A percentile compares a stretch with the other conserved stretches of the same genome.
Conservation (phyloP, 495 filamentous ascomycete species). For the Talaromyces nanjingensis region DNA sequence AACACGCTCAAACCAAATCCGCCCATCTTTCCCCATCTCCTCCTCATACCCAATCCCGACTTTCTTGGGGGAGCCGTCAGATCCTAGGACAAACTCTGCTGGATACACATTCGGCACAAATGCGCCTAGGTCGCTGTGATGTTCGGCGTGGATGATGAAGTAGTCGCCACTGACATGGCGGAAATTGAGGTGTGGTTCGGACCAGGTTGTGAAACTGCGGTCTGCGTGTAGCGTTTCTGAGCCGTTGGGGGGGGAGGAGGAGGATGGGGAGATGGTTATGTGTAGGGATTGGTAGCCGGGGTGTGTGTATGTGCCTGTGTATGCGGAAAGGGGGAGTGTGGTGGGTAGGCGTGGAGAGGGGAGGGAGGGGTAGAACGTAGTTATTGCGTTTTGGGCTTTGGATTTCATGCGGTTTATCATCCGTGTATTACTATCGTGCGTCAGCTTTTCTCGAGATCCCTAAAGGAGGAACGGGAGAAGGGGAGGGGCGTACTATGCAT, state of each 20-base stretch:
- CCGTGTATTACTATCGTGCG: not conserved
- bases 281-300: slow-evolving; percentile 12
- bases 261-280: not conserved
- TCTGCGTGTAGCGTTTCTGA: slow-evolving; percentile 1
- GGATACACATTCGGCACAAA: slow-evolving; percentile 5
- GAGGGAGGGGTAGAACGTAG: slow-evolving; percentile 11
- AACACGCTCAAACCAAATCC: slow-evolving; percentile 11
- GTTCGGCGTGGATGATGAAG: slow-evolving; percentile 10
- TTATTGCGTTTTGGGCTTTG: slow-evolving; percentile 7
- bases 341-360: slow-evolving; percentile 7
- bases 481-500: not conserved
- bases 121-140: slow-evolving; percentile 3
- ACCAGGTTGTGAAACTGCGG: slow-evolving; percentile 1
- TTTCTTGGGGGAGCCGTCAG: slow-evolving; percentile 19
- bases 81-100: slow-evolving; percentile 27
- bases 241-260: no score
- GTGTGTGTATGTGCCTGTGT: slow-evolving; percentile 11
- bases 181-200: slow-evolving; percentile 7
- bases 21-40: slow-evolving; percentile 16
- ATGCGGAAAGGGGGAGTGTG: slow-evolving; percentile 7
- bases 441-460: not conserved
- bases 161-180: slow-evolving; percentile 18
- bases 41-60: slow-evolving; percentile 19
- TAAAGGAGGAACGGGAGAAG: no score
- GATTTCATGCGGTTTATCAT: not conserved